Conservation (phyloP, 2,329 filamentous ascomycete species). For the Neopestalotiopsis sp. region DNA sequence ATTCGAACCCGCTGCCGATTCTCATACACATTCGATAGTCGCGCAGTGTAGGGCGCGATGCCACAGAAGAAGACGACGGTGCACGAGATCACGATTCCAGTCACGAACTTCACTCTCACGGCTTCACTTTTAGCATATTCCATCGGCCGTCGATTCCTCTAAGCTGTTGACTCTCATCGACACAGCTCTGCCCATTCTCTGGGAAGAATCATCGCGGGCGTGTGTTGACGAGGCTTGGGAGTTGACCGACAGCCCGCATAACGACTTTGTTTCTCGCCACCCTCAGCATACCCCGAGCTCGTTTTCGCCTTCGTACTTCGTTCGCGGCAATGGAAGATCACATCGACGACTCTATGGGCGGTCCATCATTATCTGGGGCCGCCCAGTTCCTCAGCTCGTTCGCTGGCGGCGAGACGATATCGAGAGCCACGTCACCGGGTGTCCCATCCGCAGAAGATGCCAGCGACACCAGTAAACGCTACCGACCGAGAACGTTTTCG, state of each 20-base stretch:
- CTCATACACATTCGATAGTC: neutral
- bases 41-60: constrained; percentile 4
- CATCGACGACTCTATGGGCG: constrained; percentile 40
- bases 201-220: constrained; percentile 21
- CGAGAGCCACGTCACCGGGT: constrained; percentile 85
- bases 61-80: neutral
- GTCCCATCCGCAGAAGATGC: constrained; percentile 53
- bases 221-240: constrained; percentile 21
- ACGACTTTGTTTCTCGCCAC: constrained; percentile 1
- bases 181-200: neutral
- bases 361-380: constrained; percentile 41
- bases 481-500: constrained; percentile 88
- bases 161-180: neutral
- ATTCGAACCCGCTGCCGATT: neutral
- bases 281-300: neutral
- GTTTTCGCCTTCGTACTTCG: neutral
- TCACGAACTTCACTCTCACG: neutral
- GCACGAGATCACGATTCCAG: constrained; percentile 11
- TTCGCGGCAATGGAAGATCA: constrained; percentile 42
- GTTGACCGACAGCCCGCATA: neutral
- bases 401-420: constrained; percentile 70
- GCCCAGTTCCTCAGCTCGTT: constrained; percentile 46
- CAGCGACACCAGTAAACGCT: constrained; percentile 65
- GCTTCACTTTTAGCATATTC: neutral
- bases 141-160: neutral